Evolutionary conservation across 352 stramenopile genomes (phyloP), one percentile per base, ranked within the genome.

Genomic region (Plasmopara muralis): DNA sequence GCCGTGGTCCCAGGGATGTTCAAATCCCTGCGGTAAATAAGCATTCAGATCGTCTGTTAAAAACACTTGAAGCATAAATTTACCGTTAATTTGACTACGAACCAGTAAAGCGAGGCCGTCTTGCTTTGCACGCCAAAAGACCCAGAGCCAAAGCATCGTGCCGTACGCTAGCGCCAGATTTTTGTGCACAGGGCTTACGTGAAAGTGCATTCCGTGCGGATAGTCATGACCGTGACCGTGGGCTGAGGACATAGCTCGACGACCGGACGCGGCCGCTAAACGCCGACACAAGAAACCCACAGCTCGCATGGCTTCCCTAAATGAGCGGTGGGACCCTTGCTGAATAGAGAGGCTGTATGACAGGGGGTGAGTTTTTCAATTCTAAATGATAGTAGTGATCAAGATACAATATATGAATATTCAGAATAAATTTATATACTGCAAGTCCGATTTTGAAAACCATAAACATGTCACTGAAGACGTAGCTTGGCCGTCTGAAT

Each of bases 131-230:
- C 85, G 78, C 59, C 76, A 94, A 66, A 95, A 95, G 62, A 95
- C 65, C 85, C 85, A 95, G 49, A 95, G 75, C 85, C 85, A 95
- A 38, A 89, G 77, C 74, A 95, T 86, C 31, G 79, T 91, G 68
- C 83, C 83, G 62, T 95, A 91, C n/a, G 79, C 81, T 50, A 88
- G 64, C 44, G 64, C 84, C 44, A 93, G 62, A 66, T 91, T 88
- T 71, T 93, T 93, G 78, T 95, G 81, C 55, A 90, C 72, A 15
- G 79, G 73, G 62, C 73, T 87, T 52, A 95, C 85, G 56, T 95
- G 85, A 65, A 93, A 93, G 68, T 93, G 83, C 83, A 93, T 93
- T 29, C 81, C 83, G 64, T 87, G 80, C 6, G 83, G 80, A 55
- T 90, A 93, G 52, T 70, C 65, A 55, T 83, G 76, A 38, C 50